Percentiles rank a stretch among this genome's conserved stretches.
Evolutionary conservation across 2,329 filamentous ascomycete genomes (phyloP).

Genomic region (Pseudogymnoascus sp.): DNA sequence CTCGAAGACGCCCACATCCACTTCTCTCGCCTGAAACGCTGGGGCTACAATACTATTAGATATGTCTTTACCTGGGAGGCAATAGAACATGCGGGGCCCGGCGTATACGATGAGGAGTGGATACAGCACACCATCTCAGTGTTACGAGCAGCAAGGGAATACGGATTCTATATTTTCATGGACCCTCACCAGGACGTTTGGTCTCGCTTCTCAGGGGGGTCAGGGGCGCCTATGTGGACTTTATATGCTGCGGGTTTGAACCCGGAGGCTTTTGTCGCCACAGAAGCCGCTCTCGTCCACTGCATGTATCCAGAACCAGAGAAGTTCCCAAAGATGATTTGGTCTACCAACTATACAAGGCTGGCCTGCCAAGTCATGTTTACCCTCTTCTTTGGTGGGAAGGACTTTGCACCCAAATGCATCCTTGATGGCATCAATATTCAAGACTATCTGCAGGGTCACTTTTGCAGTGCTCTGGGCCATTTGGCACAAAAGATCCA

Average conservation of each 20-base stretch:
- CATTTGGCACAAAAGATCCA: slow-evolving; percentile 79
- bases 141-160: slow-evolving; percentile 73
- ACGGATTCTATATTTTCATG: slow-evolving; percentile 96
- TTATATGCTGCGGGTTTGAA: slow-evolving; percentile 89
- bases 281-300: slow-evolving; percentile 87
- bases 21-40: slow-evolving; percentile 76
- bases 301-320: slow-evolving; percentile 84
- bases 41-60: slow-evolving; percentile 91
- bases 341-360: slow-evolving; percentile 93
- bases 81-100: slow-evolving; percentile 86
- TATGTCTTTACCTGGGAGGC: slow-evolving; percentile 99
- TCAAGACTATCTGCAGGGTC: slow-evolving; percentile 84
- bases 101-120: slow-evolving; percentile 88
- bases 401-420: slow-evolving; percentile 89
- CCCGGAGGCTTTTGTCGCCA: slow-evolving; percentile 73
- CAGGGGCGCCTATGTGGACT: slow-evolving; percentile 96
- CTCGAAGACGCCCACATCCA: slow-evolving; percentile 76
- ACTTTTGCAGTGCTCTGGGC: slow-evolving; percentile 72
- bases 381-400: slow-evolving; percentile 85
- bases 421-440: slow-evolving; percentile 94
- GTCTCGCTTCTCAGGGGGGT: slow-evolving; percentile 90
- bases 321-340: slow-evolving; percentile 96
- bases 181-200: slow-evolving; percentile 98
- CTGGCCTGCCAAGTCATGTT: slow-evolving; percentile 86
- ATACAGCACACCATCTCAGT: slow-evolving; percentile 85